phyloP scores from a whole-genome alignment of 2,329 filamentous ascomycete species.

The Venturia aucupariae region DNA sequence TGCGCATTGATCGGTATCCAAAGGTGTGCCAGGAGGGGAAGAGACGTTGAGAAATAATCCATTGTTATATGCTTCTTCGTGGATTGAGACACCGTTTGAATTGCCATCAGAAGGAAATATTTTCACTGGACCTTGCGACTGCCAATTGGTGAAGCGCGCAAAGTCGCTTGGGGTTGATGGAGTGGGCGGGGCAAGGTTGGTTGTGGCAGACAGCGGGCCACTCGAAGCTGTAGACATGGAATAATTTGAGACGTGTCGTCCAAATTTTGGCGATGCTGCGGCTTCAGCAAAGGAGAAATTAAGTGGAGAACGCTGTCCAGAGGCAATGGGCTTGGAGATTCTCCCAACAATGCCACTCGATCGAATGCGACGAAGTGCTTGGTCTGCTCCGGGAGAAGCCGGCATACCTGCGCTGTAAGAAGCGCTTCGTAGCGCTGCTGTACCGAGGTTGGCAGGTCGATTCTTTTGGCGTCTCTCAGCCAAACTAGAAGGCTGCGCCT shows the following conservation, averaged over 20 bases:
- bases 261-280: conserved; percentile 37
- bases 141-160: conserved; percentile 33
- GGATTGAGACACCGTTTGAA: conserved; percentile 28
- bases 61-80: neutral
- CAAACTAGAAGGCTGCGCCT: conserved; percentile 26
- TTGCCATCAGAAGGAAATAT: conserved; percentile 27
- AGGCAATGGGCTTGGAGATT: conserved; percentile 37
- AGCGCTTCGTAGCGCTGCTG: conserved; percentile 31
- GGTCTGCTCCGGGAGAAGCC: conserved; percentile 29
- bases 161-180: conserved; percentile 36
- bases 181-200: conserved; percentile 38
- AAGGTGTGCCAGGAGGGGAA: conserved; percentile 39
- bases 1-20: conserved; percentile 25
- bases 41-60: conserved; percentile 25
- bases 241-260: conserved; percentile 30
- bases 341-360: conserved; percentile 39
- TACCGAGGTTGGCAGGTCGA: conserved; percentile 31
- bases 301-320: conserved; percentile 40
- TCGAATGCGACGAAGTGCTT: conserved; percentile 37
- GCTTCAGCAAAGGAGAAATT: conserved; percentile 37
- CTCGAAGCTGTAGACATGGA: conserved; percentile 22
- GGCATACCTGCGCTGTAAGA: conserved; percentile 34
- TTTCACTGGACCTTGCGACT: conserved; percentile 26
- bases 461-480: conserved; percentile 32
- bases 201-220: conserved; percentile 20